Conservation (phyloP, 176 grass and related monocot genomes). For the Tuctoria greenei region DNA sequence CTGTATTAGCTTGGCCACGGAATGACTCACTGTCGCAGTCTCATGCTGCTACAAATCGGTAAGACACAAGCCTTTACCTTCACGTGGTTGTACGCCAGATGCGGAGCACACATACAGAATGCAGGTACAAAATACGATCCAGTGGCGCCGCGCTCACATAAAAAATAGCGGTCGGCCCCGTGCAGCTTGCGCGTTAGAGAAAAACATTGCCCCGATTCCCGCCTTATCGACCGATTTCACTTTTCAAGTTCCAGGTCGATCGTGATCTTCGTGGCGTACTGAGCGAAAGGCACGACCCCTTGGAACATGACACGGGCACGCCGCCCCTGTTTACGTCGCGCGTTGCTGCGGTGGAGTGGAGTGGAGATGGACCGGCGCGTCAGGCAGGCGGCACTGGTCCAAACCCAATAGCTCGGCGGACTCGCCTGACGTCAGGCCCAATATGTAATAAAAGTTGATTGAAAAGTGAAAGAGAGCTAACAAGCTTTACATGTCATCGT, state of each 20-base stretch:
- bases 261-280: background rate
- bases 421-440: too few relatives aligned
- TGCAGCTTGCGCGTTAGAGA: background rate
- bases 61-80: background rate
- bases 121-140: too few relatives aligned
- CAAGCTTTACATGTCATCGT: too few relatives aligned
- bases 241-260: background rate
- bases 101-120: background rate
- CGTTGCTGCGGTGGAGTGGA: background rate
- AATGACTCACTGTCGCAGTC: too few relatives aligned
- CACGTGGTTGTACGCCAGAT: background rate
- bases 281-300: background rate
- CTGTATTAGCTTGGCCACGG: too few relatives aligned
- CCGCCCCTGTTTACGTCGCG: too few relatives aligned
- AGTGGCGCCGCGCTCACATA: too few relatives aligned
- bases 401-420: too few relatives aligned
- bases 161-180: constrained; percentile 5
- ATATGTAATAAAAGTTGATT: too few relatives aligned
- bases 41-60: background rate
- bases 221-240: background rate
- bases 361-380: background rate
- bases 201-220: background rate
- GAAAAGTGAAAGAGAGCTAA: too few relatives aligned
- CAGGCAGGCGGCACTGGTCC: too few relatives aligned
- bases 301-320: background rate